phyloP scores from a whole-genome alignment of 257 asterid genomes.

The Misopates orontium region DNA sequence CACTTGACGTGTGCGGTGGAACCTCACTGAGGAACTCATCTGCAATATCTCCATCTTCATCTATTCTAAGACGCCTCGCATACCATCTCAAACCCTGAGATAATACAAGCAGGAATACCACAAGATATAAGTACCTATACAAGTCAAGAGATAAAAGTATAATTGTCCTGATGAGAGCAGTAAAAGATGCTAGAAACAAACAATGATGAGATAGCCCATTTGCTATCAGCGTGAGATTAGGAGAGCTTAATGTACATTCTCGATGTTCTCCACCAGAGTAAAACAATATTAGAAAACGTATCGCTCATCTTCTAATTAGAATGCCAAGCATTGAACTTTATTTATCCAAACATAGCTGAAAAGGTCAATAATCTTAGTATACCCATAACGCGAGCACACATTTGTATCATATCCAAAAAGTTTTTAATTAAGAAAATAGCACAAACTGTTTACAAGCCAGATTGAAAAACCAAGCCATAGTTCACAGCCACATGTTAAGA shows the following conservation, averaged over 20 bases:
- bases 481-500: too few relatives aligned
- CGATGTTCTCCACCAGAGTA: too few relatives aligned
- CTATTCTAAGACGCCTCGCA: conserved; percentile 66
- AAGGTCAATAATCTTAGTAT: too few relatives aligned
- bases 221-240: background rate
- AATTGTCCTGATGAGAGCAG: background rate
- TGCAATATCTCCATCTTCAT: conserved; percentile 92
- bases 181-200: background rate
- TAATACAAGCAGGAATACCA: background rate
- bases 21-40: conserved; percentile 82
- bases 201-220: background rate
- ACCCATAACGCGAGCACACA: too few relatives aligned
- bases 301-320: too few relatives aligned
- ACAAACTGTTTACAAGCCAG: too few relatives aligned
- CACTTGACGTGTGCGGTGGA: conserved; percentile 24
- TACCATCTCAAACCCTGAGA: conserved; percentile 86
- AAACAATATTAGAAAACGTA: too few relatives aligned
- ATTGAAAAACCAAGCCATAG: too few relatives aligned
- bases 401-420: too few relatives aligned
- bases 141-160: conserved; percentile 3
- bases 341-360: too few relatives aligned
- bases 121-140: background rate
- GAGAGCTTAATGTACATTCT: background rate
- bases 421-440: too few relatives aligned
- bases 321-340: too few relatives aligned